A percentile compares a stretch with the other conserved stretches of the same genome.
phyloP scores from a whole-genome alignment of 805 yeast genomes.

The Cyberlindnera nakhonratchasimensis region DNA sequence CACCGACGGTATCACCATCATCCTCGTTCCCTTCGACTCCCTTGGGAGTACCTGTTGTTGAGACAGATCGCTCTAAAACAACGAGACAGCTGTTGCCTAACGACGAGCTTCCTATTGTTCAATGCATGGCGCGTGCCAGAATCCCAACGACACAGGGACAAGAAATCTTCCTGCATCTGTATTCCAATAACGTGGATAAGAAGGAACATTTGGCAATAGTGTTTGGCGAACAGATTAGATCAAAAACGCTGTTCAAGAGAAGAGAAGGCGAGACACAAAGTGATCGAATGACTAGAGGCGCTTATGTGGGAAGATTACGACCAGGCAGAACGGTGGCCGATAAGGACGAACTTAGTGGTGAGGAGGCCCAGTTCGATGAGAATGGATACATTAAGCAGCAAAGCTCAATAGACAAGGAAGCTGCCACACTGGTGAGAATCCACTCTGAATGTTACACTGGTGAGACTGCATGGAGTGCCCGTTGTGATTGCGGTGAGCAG shows the following conservation, averaged over 20 bases:
- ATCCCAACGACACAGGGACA: slow-evolving; percentile 96
- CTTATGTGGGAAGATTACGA: slow-evolving; percentile 82
- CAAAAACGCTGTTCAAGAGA: slow-evolving; percentile 61
- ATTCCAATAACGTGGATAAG: slow-evolving; percentile 78
- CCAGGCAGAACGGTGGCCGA: slow-evolving; percentile 84
- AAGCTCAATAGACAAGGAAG: slow-evolving; percentile 23
- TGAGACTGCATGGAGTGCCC: slow-evolving; percentile 98
- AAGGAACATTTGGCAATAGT: slow-evolving; percentile 97
- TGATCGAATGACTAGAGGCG: slow-evolving; percentile 98
- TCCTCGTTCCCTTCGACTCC: slow-evolving; percentile 28
- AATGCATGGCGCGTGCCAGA: slow-evolving; percentile 90
- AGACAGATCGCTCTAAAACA: slow-evolving; percentile 13
- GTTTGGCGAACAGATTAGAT: slow-evolving; percentile 87
- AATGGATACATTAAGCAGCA: slow-evolving; percentile 34
- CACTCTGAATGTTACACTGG: slow-evolving; percentile 99
- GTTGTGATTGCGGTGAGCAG: slow-evolving; percentile 99
- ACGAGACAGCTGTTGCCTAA: slow-evolving; percentile 46
- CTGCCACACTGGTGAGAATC: slow-evolving; percentile 72
- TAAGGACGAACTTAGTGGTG: slow-evolving; percentile 42
- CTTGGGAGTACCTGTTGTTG: slow-evolving; percentile 24
- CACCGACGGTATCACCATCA: slow-evolving; percentile 37
- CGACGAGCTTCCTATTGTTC: slow-evolving; percentile 62
- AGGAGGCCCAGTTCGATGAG: slow-evolving; percentile 39
- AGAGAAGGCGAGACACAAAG: slow-evolving; percentile 75
- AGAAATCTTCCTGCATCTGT: slow-evolving; percentile 87